phyloP scores from a whole-genome alignment of 2,329 filamentous ascomycete species.

The Nothophaeocryptopus gaeumannii region DNA sequence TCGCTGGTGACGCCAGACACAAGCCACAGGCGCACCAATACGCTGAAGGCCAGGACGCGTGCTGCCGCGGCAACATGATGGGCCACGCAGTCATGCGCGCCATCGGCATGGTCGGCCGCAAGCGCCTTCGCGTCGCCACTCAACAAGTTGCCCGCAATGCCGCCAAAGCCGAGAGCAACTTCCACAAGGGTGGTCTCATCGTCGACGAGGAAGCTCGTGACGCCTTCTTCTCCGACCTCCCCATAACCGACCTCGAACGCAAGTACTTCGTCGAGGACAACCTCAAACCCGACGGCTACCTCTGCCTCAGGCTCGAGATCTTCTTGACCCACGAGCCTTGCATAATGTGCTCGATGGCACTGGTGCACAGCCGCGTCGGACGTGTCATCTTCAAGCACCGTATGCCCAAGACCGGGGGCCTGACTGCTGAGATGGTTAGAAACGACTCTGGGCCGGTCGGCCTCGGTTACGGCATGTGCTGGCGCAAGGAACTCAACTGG shows the following conservation, averaged over 20 bases:
- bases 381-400: constrained; percentile 76
- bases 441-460: constrained; percentile 36
- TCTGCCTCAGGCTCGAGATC: constrained; percentile 89
- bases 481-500: constrained; percentile 77
- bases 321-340: constrained; percentile 96
- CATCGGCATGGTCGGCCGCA: constrained; percentile 75
- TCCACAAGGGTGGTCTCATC: constrained; percentile 34
- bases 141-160: constrained; percentile 28
- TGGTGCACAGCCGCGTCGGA: constrained; percentile 89
- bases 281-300: constrained; percentile 73
- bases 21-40: constrained; percentile 38
- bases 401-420: constrained; percentile 76
- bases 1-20: constrained; percentile 76
- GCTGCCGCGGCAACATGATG: constrained; percentile 65
- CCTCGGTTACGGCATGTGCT: constrained; percentile 60
- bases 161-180: constrained; percentile 33
- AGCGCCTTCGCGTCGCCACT: constrained; percentile 42
- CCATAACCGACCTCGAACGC: constrained; percentile 66
- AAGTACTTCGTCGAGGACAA: constrained; percentile 63
- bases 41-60: constrained; percentile 19
- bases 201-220: constrained; percentile 34
- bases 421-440: constrained; percentile 65
- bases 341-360: constrained; percentile 94
- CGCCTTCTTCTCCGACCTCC: constrained; percentile 65
- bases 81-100: constrained; percentile 74